Base-by-base conservation (phyloP, 176 grass and related monocot species). In the Canna indica region DNA sequence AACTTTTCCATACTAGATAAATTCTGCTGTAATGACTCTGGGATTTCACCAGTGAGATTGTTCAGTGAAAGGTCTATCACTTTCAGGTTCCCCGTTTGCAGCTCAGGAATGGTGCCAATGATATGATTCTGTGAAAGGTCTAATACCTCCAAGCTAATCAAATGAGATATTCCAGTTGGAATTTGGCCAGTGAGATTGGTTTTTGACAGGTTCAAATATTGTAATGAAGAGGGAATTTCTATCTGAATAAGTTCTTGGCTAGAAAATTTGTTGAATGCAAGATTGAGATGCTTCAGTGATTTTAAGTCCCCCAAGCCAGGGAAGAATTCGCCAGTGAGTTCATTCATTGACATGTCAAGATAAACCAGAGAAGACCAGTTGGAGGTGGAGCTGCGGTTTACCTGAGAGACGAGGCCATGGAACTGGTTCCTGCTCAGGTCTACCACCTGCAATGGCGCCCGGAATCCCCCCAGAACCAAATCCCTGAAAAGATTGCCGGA, bases 1-100 rank as follows among this genome's bases (percentile, higher is more conserved):
- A 99, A 93, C 47, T 53, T 78, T 52, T 85, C 79, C 80, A 99
- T 87, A 0, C 36, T 75, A 3, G 44, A 16, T 70, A 99, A 46
- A 29, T 82, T 88, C 74, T 93, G 84, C 47, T 90, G 83, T 47
- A 99, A 81, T 22, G 82, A 60, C 78, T 79, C 72, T 26, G 94
- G 94, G 64, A 99, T 85, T 81, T 99, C 82, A 28, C 94, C 89
- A 0, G 94, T 99, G 67, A 99, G 86, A 78, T 93, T 99, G 82
- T 99, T 99, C 59, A 81, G 47, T 0, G 94, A 99, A 78, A 93
- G 71, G 76, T 99, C 94, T 27, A 99, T 75, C 50, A 90, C 75
- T 52, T 56, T 72, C 14, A 99, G 76, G 29, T 8, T 34, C 71
- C 78, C 31, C 4, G 38, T 30, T 54, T 84, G 80, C 58, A 99